phyloP scores from a whole-genome alignment of 768 basidiomycete genomes.

The Auriscalpium orientale region DNA sequence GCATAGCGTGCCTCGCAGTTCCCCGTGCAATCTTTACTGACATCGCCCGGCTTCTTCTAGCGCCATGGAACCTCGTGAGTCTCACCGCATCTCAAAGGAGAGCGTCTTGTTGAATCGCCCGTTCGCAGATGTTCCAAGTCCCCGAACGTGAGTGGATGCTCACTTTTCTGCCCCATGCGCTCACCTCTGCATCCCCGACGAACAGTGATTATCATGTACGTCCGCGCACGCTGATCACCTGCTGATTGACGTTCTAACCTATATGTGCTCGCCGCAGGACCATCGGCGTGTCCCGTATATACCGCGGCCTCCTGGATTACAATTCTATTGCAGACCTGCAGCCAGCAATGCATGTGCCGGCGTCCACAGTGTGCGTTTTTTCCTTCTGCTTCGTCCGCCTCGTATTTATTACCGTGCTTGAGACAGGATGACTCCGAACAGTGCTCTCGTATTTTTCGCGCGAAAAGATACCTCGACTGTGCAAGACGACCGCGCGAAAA shows the following conservation, averaged over 20 bases:
- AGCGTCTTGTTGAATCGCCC: background rate
- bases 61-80: constrained; percentile 10
- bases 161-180: background rate
- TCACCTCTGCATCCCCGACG: background rate
- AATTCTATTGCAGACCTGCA: constrained; percentile 4
- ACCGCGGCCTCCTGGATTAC: constrained; percentile 8
- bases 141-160: constrained; percentile 8
- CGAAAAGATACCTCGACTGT: too few species aligned
- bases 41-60: background rate
- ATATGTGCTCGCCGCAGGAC: background rate
- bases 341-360: background rate
- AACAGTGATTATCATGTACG: constrained; percentile 10
- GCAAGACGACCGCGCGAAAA: too few species aligned
- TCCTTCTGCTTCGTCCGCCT: too few species aligned
- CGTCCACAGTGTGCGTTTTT: too few species aligned
- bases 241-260: background rate
- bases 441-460: too few species aligned
- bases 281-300: constrained; percentile 10
- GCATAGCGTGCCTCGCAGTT: background rate
- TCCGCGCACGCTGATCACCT: background rate
- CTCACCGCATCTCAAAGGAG: background rate
- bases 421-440: too few species aligned
- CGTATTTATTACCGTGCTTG: too few species aligned
- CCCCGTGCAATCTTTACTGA: background rate
- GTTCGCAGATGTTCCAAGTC: constrained; percentile 5